Percentiles rank a stretch among this genome's conserved stretches.
phyloP scores from a whole-genome alignment of 768 basidiomycete genomes.

The Suillus occidentalis region DNA sequence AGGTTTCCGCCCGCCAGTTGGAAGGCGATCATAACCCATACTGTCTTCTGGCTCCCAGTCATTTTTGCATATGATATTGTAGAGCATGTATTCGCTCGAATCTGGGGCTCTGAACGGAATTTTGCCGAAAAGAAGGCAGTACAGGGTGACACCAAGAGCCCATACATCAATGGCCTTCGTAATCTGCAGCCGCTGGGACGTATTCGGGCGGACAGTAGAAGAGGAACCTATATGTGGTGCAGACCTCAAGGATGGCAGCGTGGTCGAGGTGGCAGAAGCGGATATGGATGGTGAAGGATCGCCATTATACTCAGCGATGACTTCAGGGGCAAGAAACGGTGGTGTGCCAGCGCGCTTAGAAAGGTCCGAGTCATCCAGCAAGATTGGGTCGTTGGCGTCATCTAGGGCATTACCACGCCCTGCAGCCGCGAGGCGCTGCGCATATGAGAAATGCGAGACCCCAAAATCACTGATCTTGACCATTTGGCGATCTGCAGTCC shows the following conservation, averaged over 20 bases:
- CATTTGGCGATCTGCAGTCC: constrained; percentile 78
- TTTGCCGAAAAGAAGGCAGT: constrained; percentile 87
- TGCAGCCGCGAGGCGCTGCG: constrained; percentile 72
- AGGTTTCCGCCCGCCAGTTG: constrained; percentile 63
- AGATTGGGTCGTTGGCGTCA: constrained; percentile 57
- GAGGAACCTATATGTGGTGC: constrained; percentile 30
- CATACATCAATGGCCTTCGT: constrained; percentile 96
- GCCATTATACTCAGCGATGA: constrained; percentile 66
- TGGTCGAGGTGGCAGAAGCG: constrained; percentile 32
- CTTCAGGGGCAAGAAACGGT: constrained; percentile 94
- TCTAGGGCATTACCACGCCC: constrained; percentile 41
- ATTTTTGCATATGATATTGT: constrained; percentile 73
- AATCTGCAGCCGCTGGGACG: constrained; percentile 50
- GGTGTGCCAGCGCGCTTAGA: constrained; percentile 94
- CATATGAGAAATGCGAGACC: constrained; percentile 93
- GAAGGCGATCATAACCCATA: constrained; percentile 72
- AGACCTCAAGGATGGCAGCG: constrained; percentile 29
- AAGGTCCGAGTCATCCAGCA: constrained; percentile 82
- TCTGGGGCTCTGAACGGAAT: constrained; percentile 71
- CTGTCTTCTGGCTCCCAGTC: constrained; percentile 66
- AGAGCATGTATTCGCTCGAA: constrained; percentile 71
- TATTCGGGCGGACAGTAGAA: constrained; percentile 29
- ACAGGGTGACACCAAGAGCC: constrained; percentile 96
- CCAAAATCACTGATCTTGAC: constrained; percentile 99
- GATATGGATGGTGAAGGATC: constrained; percentile 34